Evolutionary conservation across 208 protist species (phyloP).

Genomic region (Crithidia acanthocephali): DNA sequence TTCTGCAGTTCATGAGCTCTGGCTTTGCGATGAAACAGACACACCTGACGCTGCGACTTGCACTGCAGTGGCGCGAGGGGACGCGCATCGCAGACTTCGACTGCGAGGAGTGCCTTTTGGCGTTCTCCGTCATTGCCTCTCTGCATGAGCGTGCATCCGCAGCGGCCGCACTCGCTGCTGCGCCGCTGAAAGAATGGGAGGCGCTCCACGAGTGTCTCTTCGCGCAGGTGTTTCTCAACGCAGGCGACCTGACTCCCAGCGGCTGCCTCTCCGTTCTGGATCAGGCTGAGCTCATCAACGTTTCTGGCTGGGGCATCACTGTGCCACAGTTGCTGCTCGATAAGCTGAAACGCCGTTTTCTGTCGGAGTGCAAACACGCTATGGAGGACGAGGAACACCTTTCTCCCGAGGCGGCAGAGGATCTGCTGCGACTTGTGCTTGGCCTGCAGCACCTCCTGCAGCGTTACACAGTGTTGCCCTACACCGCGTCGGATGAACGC

Average conservation of each 20-base stretch:
- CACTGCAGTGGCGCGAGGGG: constrained; percentile 13
- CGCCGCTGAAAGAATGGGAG: constrained; percentile 31
- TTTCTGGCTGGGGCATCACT: constrained; percentile 48
- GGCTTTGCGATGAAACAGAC: constrained; percentile 9
- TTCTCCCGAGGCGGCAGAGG: constrained; percentile 8
- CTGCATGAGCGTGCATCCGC: constrained; percentile 18
- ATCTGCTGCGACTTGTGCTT: constrained; percentile 30
- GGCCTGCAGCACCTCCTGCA: constrained; percentile 39
- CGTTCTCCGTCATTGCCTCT: constrained; percentile 20
- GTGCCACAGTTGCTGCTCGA: constrained; percentile 47
- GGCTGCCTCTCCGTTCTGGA: constrained; percentile 61
- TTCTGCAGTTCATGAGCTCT: constrained; percentile 40
- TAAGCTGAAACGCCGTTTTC: constrained; percentile 47
- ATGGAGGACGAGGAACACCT: constrained; percentile 12
- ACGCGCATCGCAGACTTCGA: constrained; percentile 32
- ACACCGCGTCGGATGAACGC: constrained; percentile 29
- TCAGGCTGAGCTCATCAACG: constrained; percentile 55
- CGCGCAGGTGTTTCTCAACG: constrained; percentile 53
- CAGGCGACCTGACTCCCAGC: constrained; percentile 30
- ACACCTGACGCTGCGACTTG: constrained; percentile 18
- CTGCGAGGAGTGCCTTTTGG: constrained; percentile 28
- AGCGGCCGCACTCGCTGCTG: constrained; percentile 17
- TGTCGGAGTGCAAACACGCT: constrained; percentile 23
- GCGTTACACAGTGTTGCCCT: constrained; percentile 46
- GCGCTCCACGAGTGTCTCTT: constrained; percentile 59